Conservation (phyloP, 352 stramenopile species). For the Phytophthora pinifolia region DNA sequence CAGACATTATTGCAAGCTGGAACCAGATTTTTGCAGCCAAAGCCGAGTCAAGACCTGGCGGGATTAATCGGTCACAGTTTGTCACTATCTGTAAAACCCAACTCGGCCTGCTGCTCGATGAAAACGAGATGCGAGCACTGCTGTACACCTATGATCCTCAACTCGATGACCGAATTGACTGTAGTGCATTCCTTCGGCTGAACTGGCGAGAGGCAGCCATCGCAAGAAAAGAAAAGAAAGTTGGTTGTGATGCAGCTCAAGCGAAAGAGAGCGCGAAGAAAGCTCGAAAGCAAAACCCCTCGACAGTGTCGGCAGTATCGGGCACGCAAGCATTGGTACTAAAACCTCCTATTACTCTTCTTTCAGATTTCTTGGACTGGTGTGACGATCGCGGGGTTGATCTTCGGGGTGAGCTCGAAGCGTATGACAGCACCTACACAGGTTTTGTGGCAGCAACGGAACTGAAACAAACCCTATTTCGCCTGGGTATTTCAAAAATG, state of each 20-base stretch:
- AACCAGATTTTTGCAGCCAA: slow-evolving; percentile 35
- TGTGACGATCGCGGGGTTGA: slow-evolving; percentile 50
- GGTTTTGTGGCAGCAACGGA: slow-evolving; percentile 45
- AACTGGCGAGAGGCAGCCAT: slow-evolving; percentile 48
- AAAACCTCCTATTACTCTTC: slow-evolving; percentile 9
- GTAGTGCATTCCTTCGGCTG: slow-evolving; percentile 49
- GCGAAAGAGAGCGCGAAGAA: slow-evolving; percentile 17
- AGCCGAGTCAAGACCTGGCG: slow-evolving; percentile 23
- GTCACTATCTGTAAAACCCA: slow-evolving; percentile 33
- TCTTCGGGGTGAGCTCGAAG: slow-evolving; percentile 52
- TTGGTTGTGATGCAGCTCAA: slow-evolving; percentile 4
- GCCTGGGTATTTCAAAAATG: slow-evolving; percentile 35
- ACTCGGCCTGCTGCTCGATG: slow-evolving; percentile 41
- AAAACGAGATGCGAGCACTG: slow-evolving; percentile 52
- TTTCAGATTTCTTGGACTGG: slow-evolving; percentile 31
- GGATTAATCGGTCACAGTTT: slow-evolving; percentile 43
- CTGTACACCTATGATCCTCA: slow-evolving; percentile 59
- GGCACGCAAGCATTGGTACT: background rate
- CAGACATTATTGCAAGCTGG: slow-evolving; percentile 43
- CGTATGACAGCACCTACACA: slow-evolving; percentile 42
- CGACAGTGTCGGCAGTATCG: background rate
- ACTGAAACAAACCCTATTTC: slow-evolving; percentile 55
- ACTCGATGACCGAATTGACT: slow-evolving; percentile 55
- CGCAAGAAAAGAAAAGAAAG: slow-evolving; percentile 23
- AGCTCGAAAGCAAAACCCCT: slow-evolving; percentile 4